phyloP scores from a whole-genome alignment of 768 basidiomycete species.

The Neoboletus magnificus region DNA sequence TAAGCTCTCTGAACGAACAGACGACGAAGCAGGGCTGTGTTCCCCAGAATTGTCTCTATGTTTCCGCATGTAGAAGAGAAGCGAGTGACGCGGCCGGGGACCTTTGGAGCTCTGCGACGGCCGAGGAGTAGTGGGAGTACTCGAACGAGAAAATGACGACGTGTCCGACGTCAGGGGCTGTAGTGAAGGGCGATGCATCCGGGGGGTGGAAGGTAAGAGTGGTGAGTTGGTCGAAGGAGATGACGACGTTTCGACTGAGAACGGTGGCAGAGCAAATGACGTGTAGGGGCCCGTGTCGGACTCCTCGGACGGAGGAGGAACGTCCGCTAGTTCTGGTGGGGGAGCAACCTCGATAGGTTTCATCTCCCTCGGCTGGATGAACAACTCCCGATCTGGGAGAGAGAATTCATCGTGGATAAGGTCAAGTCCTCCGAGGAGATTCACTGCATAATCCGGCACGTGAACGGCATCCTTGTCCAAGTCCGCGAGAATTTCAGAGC shows the following conservation, averaged over 20 bases:
- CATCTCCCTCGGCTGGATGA: conserved; percentile 30
- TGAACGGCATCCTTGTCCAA: conserved; percentile 33
- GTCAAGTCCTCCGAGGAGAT: conserved; percentile 44
- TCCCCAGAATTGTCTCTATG: conserved; percentile 14
- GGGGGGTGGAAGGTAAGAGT: conserved; percentile 18
- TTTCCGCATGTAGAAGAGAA: conserved; percentile 34
- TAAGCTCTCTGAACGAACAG: conserved; percentile 17
- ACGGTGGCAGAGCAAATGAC: conserved; percentile 30
- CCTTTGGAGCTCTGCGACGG: conserved; percentile 26
- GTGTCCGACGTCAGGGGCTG: conserved; percentile 31
- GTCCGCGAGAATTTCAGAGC: conserved; percentile 37
- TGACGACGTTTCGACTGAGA: conserved; percentile 21
- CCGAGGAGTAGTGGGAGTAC: conserved; percentile 28
- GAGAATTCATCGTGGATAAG: conserved; percentile 32
- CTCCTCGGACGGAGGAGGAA: conserved; percentile 30
- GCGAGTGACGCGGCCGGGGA: conserved; percentile 25
- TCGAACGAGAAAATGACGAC: conserved; percentile 30
- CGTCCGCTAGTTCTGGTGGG: conserved; percentile 17
- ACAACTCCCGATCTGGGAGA: conserved; percentile 32
- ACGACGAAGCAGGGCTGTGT: conserved; percentile 26
- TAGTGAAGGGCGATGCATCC: conserved; percentile 23
- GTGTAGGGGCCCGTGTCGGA: conserved; percentile 33
- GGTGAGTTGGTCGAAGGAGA: conserved; percentile 20
- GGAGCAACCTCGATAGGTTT: conserved; percentile 27
- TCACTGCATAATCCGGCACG: conserved; percentile 44